Base-by-base conservation (phyloP, 306 rosid species). In the Carpinus viminea region DNA sequence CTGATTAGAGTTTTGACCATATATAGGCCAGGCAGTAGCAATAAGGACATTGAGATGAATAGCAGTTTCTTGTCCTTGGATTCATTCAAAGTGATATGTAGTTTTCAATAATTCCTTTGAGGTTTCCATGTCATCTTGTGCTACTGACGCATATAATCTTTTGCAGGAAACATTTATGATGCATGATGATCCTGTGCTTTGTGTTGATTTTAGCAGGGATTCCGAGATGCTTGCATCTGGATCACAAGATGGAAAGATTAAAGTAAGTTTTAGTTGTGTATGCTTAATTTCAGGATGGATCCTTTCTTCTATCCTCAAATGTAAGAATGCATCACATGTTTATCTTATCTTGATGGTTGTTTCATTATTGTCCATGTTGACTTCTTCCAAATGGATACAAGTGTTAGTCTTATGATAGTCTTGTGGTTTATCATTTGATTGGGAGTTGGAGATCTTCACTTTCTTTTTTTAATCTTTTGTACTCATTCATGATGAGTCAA, bases 141-240 rank as follows among this genome's bases (percentile, higher is more conserved):
- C 17, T 68, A 68, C 51, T 41, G 31, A 68, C 28, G n/a, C 52
- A 72, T 61, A 28, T 82, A 76, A 55, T 47, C 75, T 76, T 55
- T 75, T 89, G 87, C 97, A 95, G 99, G 99, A 93, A 88, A 87
- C 89, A 60, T 93, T 96, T 88, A 96, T 96, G 99, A 90, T 96
- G 96, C 98, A 93, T 78, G 98, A 96, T 12, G 98, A 93, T 83
- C 87, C 99, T 21, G 97, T 93, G 75, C 98, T 96, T 70, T 93
- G 97, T 83, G 93, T 91, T 48, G 97, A 96, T 78, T 96, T 96
- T 86, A 96, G 98, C 86, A 88, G 92, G 81, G 99, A 93, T 85
- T 96, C 99, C 38, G 99, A 96, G 89, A 89, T 93, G 91, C 84
- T 96, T 76, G 98, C 98, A 26, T 91, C 99, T 83, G 99, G 99